Conservation (phyloP, 352 stramenopile genomes). For the Aphanomyces stellatus region DNA sequence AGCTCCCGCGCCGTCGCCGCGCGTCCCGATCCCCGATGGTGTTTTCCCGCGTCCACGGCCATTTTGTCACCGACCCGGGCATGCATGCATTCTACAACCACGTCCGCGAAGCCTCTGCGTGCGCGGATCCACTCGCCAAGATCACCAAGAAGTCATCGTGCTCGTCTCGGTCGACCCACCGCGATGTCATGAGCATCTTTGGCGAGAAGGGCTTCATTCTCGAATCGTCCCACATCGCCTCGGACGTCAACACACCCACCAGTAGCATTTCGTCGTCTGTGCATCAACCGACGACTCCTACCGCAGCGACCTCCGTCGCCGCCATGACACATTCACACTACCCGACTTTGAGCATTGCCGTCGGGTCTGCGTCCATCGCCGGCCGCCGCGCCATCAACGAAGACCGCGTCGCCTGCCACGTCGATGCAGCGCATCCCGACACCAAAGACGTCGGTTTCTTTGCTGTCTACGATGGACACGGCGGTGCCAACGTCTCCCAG, state of each 20-base stretch:
- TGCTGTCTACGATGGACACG: conserved; percentile 75
- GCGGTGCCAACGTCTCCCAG: conserved; percentile 58
- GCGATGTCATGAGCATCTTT: conserved; percentile 83
- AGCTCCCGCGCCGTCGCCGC: neutral
- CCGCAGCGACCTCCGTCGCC: neutral
- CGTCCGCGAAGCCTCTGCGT: too few species aligned
- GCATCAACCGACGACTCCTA: conserved; percentile 11
- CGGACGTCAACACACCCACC: conserved; percentile 18
- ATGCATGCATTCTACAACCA: neutral
- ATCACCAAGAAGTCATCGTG: too few species aligned
- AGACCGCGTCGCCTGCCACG: conserved; percentile 42
- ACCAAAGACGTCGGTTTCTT: conserved; percentile 67
- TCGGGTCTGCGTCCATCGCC: conserved; percentile 64
- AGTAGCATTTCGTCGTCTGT: neutral
- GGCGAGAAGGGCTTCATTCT: conserved; percentile 66
- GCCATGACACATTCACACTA: neutral
- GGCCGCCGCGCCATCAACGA: conserved; percentile 69
- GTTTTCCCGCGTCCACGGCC: too few species aligned
- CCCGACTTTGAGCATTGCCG: conserved; percentile 35
- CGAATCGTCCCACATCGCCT: conserved; percentile 24
- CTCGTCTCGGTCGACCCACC: too few species aligned
- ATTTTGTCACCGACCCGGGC: neutral
- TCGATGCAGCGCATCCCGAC: conserved; percentile 33
- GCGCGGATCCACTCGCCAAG: too few species aligned
- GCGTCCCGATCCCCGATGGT: too few species aligned